Conservation (phyloP, 2,329 filamentous ascomycete species). For the Magnaporthiopsis rhizophila region DNA sequence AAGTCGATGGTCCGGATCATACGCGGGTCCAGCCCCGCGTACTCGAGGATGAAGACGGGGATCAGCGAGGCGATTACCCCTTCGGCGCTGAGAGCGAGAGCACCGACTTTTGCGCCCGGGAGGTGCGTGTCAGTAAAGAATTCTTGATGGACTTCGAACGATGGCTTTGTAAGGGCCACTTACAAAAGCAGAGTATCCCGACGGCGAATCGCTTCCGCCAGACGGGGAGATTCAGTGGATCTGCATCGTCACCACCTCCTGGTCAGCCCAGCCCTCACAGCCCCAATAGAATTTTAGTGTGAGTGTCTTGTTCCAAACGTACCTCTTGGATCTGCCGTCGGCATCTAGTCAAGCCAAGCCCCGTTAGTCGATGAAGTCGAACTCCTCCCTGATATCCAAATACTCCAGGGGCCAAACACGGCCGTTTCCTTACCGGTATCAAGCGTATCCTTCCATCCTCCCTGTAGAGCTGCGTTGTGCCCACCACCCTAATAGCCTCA, state of each 20-base stretch:
- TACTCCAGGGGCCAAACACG: background rate
- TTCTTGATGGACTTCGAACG: too few relatives aligned
- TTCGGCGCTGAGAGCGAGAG: slow-evolving; percentile 20
- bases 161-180: slow-evolving; percentile 4
- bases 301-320: background rate
- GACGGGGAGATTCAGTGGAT: slow-evolving; percentile 22
- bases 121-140: too few relatives aligned
- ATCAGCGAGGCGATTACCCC: slow-evolving; percentile 22
- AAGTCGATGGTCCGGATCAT: slow-evolving; percentile 20
- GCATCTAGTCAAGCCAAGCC: slow-evolving; percentile 6
- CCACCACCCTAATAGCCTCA: slow-evolving; percentile 6
- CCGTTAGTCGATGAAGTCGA: too few relatives aligned
- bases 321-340: slow-evolving; percentile 13
- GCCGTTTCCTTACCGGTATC: slow-evolving; percentile 9
- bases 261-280: background rate
- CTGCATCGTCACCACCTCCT: slow-evolving; percentile 9
- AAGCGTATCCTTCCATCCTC: slow-evolving; percentile 11
- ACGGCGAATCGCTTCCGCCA: slow-evolving; percentile 25
- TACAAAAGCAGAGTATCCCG: slow-evolving; percentile 21
- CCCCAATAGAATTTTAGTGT: background rate
- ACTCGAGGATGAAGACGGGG: slow-evolving; percentile 27
- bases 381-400: too few relatives aligned
- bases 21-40: slow-evolving; percentile 24
- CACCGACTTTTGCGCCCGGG: slow-evolving; percentile 10
- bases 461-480: slow-evolving; percentile 11